These are phyloP conservation scores for Xylaria nigripes DNA, from an alignment of 495 filamentous ascomycete species.

Conservation along the genomic window DNA sequence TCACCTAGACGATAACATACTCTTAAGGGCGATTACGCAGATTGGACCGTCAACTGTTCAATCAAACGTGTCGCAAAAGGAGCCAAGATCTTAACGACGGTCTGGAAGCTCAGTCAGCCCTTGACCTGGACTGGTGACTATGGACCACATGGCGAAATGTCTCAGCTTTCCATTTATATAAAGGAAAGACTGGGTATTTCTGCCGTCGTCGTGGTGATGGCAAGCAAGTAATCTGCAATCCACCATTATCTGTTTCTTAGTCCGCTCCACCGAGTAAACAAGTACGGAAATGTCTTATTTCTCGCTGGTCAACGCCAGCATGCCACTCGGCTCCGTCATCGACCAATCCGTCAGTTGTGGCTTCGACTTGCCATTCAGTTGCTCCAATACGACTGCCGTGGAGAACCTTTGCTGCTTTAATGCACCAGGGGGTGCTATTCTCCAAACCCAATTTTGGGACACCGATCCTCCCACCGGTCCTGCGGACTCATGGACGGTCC, in stretches of 20 bases:
- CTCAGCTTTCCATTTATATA: background rate
- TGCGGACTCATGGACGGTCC: conserved; percentile 70
- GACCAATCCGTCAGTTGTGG: conserved; percentile 18
- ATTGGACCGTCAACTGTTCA: background rate
- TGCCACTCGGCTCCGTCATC: conserved; percentile 6
- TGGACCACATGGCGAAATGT: background rate
- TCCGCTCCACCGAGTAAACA: background rate
- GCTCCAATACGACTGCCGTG: conserved; percentile 31
- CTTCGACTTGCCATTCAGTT: conserved; percentile 25
- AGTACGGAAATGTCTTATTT: background rate
- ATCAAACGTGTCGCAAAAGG: background rate
- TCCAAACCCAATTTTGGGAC: conserved; percentile 84
- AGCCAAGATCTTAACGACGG: background rate
- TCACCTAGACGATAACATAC: background rate
- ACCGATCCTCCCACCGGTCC: conserved; percentile 60
- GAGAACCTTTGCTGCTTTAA: conserved; percentile 69
- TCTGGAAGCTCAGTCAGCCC: background rate
- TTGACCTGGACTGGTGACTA: background rate
- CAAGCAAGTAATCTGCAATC: background rate
- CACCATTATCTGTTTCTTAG: background rate
- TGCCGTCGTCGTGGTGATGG: background rate
- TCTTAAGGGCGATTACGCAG: background rate
- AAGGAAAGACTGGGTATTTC: background rate
- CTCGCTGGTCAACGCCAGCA: background rate
- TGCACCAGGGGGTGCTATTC: conserved; percentile 61